Evolutionary conservation across 805 yeast genomes (phyloP).

Genomic region (Lachancea waltii): DNA sequence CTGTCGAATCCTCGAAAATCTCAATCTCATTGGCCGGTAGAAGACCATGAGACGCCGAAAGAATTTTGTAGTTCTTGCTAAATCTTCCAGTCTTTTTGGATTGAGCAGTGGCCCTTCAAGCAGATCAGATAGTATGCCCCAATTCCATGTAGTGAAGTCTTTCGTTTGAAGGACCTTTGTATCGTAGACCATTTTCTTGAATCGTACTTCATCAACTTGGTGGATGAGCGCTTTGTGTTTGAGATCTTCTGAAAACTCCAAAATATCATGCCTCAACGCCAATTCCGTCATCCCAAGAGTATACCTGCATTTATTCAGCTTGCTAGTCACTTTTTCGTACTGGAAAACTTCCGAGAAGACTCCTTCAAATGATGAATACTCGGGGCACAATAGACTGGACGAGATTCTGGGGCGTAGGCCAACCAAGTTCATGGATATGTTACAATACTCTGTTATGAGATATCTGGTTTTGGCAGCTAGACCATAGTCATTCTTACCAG

Average conservation of each 20-base stretch:
- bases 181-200: conserved; percentile 57
- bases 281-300: conserved; percentile 31
- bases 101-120: conserved; percentile 77
- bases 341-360: conserved; percentile 33
- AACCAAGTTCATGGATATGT: conserved; percentile 45
- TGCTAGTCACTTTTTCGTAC: conserved; percentile 41
- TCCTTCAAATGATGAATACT: conserved; percentile 1
- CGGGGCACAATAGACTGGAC: conserved; percentile 2
- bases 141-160: conserved; percentile 79
- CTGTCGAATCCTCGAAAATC: conserved; percentile 55
- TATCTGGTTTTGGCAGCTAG: conserved; percentile 52
- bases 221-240: conserved; percentile 22
- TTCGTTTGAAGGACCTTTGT: conserved; percentile 74
- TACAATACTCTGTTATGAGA: conserved; percentile 56
- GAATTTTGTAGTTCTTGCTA: conserved; percentile 73
- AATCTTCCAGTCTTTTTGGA: conserved; percentile 69
- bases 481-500: conserved; percentile 37
- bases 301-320: conserved; percentile 35
- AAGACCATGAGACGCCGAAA: conserved; percentile 79
- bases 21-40: conserved; percentile 82
- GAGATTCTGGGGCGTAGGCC: conserved; percentile 20
- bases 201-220: conserved; percentile 55
- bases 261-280: conserved; percentile 21
- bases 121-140: conserved; percentile 67
- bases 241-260: conserved; percentile 19